Evolutionary conservation across 2,329 filamentous ascomycete genomes (phyloP), one percentile per base, ranked within the genome.

Genomic region (Fragosphaeria purpurea): DNA sequence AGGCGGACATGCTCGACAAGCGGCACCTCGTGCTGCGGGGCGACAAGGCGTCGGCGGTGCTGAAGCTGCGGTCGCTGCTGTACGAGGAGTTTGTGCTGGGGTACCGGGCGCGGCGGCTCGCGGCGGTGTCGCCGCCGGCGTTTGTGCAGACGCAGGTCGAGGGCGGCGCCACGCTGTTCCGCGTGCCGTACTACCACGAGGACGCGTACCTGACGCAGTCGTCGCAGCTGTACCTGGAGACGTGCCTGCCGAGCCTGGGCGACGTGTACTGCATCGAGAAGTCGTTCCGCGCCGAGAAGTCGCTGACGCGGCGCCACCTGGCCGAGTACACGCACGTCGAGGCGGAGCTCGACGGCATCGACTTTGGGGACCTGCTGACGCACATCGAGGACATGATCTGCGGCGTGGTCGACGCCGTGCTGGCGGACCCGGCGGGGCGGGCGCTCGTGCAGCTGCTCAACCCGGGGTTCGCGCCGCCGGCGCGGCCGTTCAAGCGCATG

Each of bases 251-350:
- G 9, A 88, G 85, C 47, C 77, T 97, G 61, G 93, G 93, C 59
- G 88, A 96, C 65, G 89, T 96, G 48, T 98, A 94, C 78, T 97
- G 91, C 66, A 91, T 98, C 62, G 90, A 95, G 69, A 95, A 95
- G 68, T 97, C 91, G 2, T 98, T 98, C 83, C 90, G 93, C 55
- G 93, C 93, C 11, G 93, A 98, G 70, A 96, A 96, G 72, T 91
- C 85, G 6, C 76, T 97, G 52, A 98, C 93, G 46, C 86, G 93
- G 55, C 87, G 93, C 62, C 93, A 98, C 67, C 72, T 98, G 61
- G 48, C 88, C 45, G 93, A 98, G 70, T 98, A 96, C 74, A 95
- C 90, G 1, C 93, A 98, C 72, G 80, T 98, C 59, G 93, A 98
- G 71, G 91, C 85, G 53, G 93, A 98, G 69, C 77, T 98, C 53